Conservation (phyloP, 805 yeast genomes). For the Candida morakotiae region DNA sequence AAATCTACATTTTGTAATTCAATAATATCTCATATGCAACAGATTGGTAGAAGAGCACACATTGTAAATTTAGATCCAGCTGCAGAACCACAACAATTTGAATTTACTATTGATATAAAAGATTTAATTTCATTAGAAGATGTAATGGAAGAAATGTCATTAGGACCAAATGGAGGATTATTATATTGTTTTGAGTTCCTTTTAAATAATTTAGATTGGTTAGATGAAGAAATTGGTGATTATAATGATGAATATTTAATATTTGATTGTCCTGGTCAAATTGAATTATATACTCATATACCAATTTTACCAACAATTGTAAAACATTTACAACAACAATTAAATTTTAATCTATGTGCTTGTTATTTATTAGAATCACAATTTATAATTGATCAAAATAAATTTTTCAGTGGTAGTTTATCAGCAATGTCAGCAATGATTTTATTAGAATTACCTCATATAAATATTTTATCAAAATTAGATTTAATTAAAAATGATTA, state of each 20-base stretch:
- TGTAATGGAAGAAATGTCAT: conserved; percentile 89
- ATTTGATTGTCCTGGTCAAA: conserved; percentile 97
- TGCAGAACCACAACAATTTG: conserved; percentile 88
- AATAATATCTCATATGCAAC: conserved; percentile 81
- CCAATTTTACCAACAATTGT: conserved; percentile 90
- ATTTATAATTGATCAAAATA: conserved; percentile 83
- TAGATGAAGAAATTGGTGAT: conserved; percentile 96
- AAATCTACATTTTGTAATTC: conserved; percentile 89
- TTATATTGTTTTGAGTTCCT: conserved; percentile 92
- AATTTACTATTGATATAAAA: conserved; percentile 87
- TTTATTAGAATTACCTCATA: conserved; percentile 88
- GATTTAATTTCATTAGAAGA: conserved; percentile 88
- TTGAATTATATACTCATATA: conserved; percentile 89
- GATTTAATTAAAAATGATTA: conserved; percentile 82
- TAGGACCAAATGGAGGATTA: conserved; percentile 95
- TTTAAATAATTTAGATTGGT: conserved; percentile 89
- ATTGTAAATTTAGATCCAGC: conserved; percentile 96
- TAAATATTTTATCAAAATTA: conserved; percentile 80
- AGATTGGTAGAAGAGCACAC: conserved; percentile 89
- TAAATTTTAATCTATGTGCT: conserved; percentile 88
- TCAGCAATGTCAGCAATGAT: conserved; percentile 99
- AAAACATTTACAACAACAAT: conserved; percentile 71
- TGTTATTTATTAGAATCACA: conserved; percentile 92
- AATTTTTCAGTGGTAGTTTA: conserved; percentile 91
- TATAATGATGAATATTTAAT: conserved; percentile 90